Evolutionary conservation across 768 basidiomycete species (phyloP).

Genomic region (Exsudoporus frostii): DNA sequence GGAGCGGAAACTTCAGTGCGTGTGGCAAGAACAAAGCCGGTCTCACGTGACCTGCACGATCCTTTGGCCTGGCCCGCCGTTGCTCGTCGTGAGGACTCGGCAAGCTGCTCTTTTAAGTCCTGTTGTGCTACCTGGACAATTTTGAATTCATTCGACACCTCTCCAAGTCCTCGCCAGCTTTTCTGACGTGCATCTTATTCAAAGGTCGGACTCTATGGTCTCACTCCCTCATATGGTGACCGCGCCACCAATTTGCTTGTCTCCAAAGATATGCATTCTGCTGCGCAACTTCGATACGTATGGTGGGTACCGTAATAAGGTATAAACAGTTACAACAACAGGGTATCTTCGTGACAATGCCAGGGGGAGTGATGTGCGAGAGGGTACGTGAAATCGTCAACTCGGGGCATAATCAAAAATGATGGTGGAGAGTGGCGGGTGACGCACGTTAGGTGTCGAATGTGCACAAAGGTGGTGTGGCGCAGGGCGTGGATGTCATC

Average conservation of each 20-base stretch:
- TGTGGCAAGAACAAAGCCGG: background rate
- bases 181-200: background rate
- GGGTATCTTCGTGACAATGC: constrained; percentile 36
- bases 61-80: background rate
- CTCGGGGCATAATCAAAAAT: constrained; percentile 24
- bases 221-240: background rate
- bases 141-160: background rate
- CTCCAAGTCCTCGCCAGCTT: background rate
- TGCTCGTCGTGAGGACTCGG: constrained; percentile 3
- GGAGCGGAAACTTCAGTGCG: background rate
- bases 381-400: constrained; percentile 34
- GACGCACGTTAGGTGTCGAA: constrained; percentile 19
- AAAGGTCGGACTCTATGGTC: background rate
- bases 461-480: background rate
- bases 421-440: constrained; percentile 12
- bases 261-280: constrained; percentile 36
- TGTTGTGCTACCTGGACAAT: background rate
- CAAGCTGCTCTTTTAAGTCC: background rate
- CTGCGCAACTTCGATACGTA: constrained; percentile 34
- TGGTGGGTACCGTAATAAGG: constrained; percentile 23
- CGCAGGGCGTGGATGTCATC: constrained; percentile 5
- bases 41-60: constrained; percentile 7
- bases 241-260: background rate
- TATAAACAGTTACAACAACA: constrained; percentile 32
- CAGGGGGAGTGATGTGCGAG: constrained; percentile 6